phyloP scores from a whole-genome alignment of 1,139 yeast genomes.

The Pichia sp. region DNA sequence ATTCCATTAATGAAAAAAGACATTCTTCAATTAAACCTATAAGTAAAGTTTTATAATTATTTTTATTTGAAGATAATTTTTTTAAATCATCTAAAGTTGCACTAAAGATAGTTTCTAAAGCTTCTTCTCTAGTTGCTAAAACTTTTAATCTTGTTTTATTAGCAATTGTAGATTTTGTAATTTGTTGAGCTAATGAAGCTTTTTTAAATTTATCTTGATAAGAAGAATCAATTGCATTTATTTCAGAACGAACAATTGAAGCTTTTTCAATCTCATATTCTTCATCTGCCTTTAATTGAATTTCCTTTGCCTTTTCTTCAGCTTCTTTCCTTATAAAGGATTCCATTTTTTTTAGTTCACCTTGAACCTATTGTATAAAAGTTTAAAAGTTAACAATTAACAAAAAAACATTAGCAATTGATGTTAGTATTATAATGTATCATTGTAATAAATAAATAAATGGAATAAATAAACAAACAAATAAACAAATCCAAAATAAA shows the following conservation, averaged over 20 bases:
- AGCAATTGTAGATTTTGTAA: conserved; percentile 88
- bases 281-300: conserved; percentile 92
- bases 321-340: conserved; percentile 99
- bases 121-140: conserved; percentile 78
- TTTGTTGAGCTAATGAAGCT: conserved; percentile 89
- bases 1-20: conserved; percentile 67
- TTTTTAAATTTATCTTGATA: conserved; percentile 85
- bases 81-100: conserved; percentile 60
- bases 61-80: conserved; percentile 44
- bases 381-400: too few species aligned
- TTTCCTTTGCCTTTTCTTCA: conserved; percentile 96
- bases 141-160: conserved; percentile 92
- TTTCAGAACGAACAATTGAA: conserved; percentile 85
- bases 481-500: too few species aligned
- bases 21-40: conserved; percentile 83
- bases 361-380: conserved; percentile 66
- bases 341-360: conserved; percentile 96
- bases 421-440: too few species aligned
- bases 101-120: conserved; percentile 67
- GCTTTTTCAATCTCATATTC: conserved; percentile 98
- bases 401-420: too few species aligned
- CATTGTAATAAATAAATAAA: too few species aligned
- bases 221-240: conserved; percentile 75
- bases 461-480: too few species aligned
- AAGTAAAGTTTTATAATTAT: conserved; percentile 62